Percentiles rank a stretch among this genome's conserved stretches.
phyloP scores from a whole-genome alignment of 176 grass and related monocot genomes.

The bread wheat (Triticum aestivum) region DNA sequence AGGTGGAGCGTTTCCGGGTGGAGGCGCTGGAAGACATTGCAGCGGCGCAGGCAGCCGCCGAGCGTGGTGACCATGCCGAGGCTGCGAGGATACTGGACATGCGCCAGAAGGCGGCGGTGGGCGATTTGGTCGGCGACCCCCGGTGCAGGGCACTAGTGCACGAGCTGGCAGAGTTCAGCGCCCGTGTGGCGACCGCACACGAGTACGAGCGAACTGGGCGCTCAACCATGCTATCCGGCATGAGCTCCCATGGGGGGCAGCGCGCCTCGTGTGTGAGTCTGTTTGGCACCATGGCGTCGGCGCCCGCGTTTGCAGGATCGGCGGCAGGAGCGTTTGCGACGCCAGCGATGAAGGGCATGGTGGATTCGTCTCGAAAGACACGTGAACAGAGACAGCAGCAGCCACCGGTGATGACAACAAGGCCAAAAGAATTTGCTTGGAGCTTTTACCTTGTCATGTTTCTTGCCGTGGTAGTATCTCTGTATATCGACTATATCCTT shows the following conservation, averaged over 20 bases:
- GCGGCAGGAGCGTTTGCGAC: conserved; percentile 27
- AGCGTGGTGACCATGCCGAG: conserved; percentile 24
- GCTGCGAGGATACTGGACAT: conserved; percentile 31
- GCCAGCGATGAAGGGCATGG: conserved; percentile 55
- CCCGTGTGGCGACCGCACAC: conserved; percentile 31
- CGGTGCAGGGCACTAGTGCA: conserved; percentile 19
- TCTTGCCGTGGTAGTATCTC: too few relatives aligned
- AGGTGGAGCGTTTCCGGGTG: conserved; percentile 35
- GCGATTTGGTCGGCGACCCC: conserved; percentile 21
- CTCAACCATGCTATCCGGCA: conserved; percentile 45
- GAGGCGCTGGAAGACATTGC: conserved; percentile 33
- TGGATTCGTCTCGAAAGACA: conserved; percentile 28
- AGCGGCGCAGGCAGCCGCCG: conserved; percentile 25
- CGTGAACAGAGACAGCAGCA: not conserved
- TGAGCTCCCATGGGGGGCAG: conserved; percentile 56
- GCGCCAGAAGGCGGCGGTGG: conserved; percentile 1
- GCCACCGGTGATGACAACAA: too few relatives aligned
- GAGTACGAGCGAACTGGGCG: conserved; percentile 43
- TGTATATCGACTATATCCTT: too few relatives aligned
- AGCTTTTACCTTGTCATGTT: too few relatives aligned
- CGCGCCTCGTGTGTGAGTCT: conserved; percentile 37
- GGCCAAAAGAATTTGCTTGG: too few relatives aligned
- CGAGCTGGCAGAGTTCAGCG: conserved; percentile 46
- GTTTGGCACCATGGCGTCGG: not conserved
- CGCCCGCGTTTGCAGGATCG: not conserved